phyloP scores from a whole-genome alignment of 139 green algal species.

The Asterochloris sp. region DNA sequence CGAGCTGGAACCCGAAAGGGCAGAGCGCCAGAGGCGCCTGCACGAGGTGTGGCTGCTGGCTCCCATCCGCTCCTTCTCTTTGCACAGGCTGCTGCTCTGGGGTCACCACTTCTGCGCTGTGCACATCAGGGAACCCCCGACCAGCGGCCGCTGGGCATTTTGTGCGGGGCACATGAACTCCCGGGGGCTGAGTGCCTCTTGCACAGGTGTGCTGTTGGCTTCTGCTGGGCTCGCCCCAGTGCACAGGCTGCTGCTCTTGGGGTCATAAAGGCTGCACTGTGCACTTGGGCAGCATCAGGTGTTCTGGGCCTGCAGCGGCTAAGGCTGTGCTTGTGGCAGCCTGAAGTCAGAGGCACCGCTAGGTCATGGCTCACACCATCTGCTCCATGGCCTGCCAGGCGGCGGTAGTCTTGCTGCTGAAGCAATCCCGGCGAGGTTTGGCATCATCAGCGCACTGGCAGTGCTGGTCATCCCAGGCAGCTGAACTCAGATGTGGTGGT shows the following conservation, averaged over 20 bases:
- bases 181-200: background rate
- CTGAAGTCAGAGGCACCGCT: too few species aligned
- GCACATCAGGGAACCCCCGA: background rate
- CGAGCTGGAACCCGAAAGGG: conserved; percentile 15
- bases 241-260: too few species aligned
- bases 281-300: too few species aligned
- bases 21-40: background rate
- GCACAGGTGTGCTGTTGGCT: background rate
- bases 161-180: background rate
- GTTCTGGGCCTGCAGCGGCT: too few species aligned
- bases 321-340: too few species aligned
- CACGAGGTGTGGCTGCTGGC: background rate
- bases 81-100: background rate
- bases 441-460: background rate
- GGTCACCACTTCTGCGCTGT: too few species aligned
- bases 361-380: background rate
- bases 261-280: too few species aligned
- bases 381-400: background rate
- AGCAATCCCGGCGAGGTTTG: background rate
- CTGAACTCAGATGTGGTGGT: background rate
- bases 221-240: background rate
- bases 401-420: background rate
- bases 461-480: background rate
- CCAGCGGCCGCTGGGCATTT: background rate
- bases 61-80: too few species aligned